Conservation (phyloP, 2,329 filamentous ascomycete species). For the Grosmannia serpens region DNA sequence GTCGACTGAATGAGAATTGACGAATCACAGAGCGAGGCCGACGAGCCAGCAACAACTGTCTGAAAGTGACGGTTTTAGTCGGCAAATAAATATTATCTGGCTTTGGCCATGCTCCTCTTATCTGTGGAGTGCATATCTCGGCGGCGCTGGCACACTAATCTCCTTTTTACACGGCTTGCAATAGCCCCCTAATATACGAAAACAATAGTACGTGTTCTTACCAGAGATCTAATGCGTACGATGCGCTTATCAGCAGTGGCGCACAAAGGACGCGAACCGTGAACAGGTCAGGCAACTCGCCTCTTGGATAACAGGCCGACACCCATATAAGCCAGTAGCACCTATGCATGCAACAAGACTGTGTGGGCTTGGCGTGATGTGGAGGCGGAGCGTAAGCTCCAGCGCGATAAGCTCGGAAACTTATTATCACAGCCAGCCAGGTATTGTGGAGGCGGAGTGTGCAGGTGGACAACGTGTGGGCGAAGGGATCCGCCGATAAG, state of each 20-base stretch:
- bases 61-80: neutral
- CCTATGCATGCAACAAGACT: neutral
- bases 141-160: neutral
- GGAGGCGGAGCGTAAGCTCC: neutral
- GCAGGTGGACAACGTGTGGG: neutral
- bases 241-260: neutral
- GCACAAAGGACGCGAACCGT: neutral
- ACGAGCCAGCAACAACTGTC: neutral
- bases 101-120: neutral
- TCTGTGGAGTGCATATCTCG: neutral
- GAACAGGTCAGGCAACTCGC: neutral
- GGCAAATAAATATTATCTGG: neutral
- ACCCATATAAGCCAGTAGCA: neutral
- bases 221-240: neutral
- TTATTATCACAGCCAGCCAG: neutral
- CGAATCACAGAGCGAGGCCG: neutral
- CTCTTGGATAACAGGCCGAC: neutral
- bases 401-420: neutral
- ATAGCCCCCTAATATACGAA: neutral
- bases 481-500: neutral
- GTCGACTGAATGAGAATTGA: neutral
- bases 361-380: neutral
- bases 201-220: neutral
- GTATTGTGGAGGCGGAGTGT: neutral
- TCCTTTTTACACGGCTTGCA: neutral